Conservation (phyloP, 768 basidiomycete species). For the Favolaschia claudopus region DNA sequence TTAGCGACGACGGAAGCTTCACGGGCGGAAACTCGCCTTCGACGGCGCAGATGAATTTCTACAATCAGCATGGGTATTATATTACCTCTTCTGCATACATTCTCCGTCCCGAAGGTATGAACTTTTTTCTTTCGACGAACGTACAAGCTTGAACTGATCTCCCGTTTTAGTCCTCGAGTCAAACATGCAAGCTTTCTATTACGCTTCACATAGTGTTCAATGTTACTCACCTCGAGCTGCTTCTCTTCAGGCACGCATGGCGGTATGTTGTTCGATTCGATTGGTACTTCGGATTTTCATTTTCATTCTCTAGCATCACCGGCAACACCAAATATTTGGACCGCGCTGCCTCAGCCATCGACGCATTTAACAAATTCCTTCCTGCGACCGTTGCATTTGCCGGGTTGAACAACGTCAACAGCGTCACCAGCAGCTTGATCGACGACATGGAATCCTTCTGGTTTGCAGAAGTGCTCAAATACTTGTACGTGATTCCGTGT, state of each 20-base stretch:
- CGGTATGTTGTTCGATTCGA: no score
- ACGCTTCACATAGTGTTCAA: no score
- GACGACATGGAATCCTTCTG: slow-evolving; percentile 55
- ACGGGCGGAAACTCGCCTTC: slow-evolving; percentile 55
- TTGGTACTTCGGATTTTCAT: no score
- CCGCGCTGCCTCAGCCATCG: slow-evolving; percentile 63
- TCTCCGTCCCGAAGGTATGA: slow-evolving; percentile 63
- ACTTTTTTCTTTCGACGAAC: not conserved
- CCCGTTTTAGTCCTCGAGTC: slow-evolving; percentile 64
- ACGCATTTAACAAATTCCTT: slow-evolving; percentile 65
- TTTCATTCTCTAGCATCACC: slow-evolving; percentile 79
- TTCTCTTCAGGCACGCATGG: no score
- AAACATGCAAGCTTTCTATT: no score
- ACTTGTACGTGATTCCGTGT: slow-evolving; percentile 81
- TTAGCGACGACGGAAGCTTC: slow-evolving; percentile 67
- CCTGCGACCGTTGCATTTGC: slow-evolving; percentile 55
- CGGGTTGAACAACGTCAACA: slow-evolving; percentile 65
- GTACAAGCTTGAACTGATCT: not conserved
- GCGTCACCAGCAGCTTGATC: slow-evolving; percentile 47
- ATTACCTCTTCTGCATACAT: slow-evolving; percentile 62
- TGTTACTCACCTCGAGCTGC: no score
- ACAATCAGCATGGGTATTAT: slow-evolving; percentile 70
- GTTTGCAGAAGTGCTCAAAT: slow-evolving; percentile 82
- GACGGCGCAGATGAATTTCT: slow-evolving; percentile 54
- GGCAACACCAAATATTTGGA: slow-evolving; percentile 73